These are phyloP conservation scores for Amniculicola lignicola DNA, from an alignment of 495 filamentous ascomycete species.

Conservation along the genomic window DNA sequence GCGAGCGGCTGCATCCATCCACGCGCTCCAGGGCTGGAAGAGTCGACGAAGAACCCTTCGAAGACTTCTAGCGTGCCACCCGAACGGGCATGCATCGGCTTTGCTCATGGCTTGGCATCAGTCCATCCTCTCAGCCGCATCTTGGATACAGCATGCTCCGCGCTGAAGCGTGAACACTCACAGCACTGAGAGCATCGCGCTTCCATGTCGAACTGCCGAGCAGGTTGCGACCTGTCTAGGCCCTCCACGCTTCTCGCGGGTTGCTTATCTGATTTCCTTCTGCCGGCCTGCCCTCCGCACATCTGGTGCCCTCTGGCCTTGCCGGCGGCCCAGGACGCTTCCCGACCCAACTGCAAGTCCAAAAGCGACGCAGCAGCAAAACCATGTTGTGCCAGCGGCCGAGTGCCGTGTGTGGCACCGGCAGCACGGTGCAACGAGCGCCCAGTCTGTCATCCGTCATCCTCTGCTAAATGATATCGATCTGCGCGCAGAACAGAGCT, in stretches of 20 bases:
- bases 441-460: too few relatives aligned
- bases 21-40: not conserved
- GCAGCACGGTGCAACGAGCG: too few relatives aligned
- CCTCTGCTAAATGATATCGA: constrained; percentile 10
- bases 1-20: not conserved
- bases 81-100: not conserved
- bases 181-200: not conserved
- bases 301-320: too few relatives aligned
- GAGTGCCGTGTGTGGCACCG: not conserved
- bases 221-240: not conserved
- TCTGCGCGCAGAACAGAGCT: not conserved
- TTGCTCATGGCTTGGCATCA: not conserved
- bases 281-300: too few relatives aligned
- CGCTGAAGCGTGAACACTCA: too few relatives aligned
- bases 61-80: constrained; percentile 11
- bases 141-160: too few relatives aligned
- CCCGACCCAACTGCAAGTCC: too few relatives aligned
- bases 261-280: too few relatives aligned
- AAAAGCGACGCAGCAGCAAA: not conserved
- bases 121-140: not conserved
- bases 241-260: too few relatives aligned
- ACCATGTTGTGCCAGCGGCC: not conserved
- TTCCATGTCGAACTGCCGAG: not conserved
- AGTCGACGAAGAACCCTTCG: not conserved
- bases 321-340: too few relatives aligned